Base-by-base conservation (phyloP, 148 eudicot genomes). In the Spergularia marina region DNA sequence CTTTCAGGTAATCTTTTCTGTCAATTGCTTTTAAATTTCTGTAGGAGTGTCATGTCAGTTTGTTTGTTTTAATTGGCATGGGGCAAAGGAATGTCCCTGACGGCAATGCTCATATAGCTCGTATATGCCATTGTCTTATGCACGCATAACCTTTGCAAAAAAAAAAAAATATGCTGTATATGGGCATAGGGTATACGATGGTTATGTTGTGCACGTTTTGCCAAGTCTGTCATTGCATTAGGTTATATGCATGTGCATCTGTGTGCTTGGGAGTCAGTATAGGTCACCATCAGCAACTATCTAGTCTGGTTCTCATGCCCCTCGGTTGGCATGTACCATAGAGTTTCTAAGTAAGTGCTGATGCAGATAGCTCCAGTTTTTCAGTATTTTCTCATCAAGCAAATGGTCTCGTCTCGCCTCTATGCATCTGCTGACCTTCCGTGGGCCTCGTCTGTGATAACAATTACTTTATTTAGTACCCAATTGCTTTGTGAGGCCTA, bases 401-500 rank as follows among this genome's bases (percentile, higher is more conserved):
- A 95, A 89, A 89, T 92, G 92, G 91, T 91, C 85, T 90, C 82
- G 83, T 89, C 91, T 89, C 86, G 89, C 89, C 92, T 94, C 92
- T 91, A 94, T 94, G 91, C 96, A 89, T 95, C 97, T 87, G 96
- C 98, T 93, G 98, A 95, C 98, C 92, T 89, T 83, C 99, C 85
- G 84, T 89, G 97, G 97, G 85, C 91, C 94, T 92, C 97, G 89
- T 88, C 96, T 95, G 97, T 95, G 91, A 91, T 90, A 89, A 85
- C 89, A 85, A 87, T 81, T 90, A 92, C 90, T 90, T 83, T 92
- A 90, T 92, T 74, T 92, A 95, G 99, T 92, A 90, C 97, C 99
- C 96, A 95, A 95, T 85, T 95, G 98, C 97, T 95, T 95, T 90
- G 84, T 95, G 90, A 92, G 97, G 98, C 98, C 98, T 83, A 91